Evolutionary conservation across 202 grass and related monocot species (phyloP).

Genomic region (Elaeis oleifera): DNA sequence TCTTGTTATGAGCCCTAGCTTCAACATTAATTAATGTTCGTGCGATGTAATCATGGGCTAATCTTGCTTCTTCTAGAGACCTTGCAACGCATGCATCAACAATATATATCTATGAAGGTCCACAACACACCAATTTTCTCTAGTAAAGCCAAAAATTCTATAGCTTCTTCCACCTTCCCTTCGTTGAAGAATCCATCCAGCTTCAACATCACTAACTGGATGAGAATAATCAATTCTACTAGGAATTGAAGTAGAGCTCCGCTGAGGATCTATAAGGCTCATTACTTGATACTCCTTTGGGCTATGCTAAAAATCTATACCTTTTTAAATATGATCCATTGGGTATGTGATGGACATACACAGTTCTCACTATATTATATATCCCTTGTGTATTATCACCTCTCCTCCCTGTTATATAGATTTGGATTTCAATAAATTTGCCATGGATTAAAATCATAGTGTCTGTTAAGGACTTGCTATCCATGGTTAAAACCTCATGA

Average conservation of each 20-base stretch:
- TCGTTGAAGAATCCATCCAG: constrained; percentile 62
- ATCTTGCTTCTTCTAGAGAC: constrained; percentile 51
- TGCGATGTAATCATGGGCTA: constrained; percentile 42
- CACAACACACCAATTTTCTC: constrained; percentile 32
- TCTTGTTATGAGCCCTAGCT: constrained; percentile 51
- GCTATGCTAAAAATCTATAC: constrained; percentile 11
- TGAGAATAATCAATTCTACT: constrained; percentile 14
- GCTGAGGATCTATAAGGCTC: constrained; percentile 15
- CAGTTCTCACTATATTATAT: constrained; percentile 14
- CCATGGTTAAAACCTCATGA: constrained; percentile 16
- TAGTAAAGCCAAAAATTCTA: constrained; percentile 43
- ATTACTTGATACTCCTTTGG: not conserved
- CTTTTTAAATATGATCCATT: constrained; percentile 33
- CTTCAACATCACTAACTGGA: constrained; percentile 1
- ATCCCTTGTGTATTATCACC: constrained; percentile 23
- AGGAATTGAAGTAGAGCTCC: constrained; percentile 13
- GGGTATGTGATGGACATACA: constrained; percentile 20
- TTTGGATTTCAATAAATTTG: constrained; percentile 30
- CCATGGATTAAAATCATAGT: constrained; percentile 31
- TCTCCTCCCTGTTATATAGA: constrained; percentile 16
- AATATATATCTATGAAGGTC: constrained; percentile 37
- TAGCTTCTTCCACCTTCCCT: constrained; percentile 67
- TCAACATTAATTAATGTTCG: constrained; percentile 33
- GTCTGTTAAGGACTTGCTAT: constrained; percentile 22
- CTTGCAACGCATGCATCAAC: constrained; percentile 64